Base-by-base conservation (phyloP, 805 yeast genomes). In the Kluyveromyces lactis region DNA sequence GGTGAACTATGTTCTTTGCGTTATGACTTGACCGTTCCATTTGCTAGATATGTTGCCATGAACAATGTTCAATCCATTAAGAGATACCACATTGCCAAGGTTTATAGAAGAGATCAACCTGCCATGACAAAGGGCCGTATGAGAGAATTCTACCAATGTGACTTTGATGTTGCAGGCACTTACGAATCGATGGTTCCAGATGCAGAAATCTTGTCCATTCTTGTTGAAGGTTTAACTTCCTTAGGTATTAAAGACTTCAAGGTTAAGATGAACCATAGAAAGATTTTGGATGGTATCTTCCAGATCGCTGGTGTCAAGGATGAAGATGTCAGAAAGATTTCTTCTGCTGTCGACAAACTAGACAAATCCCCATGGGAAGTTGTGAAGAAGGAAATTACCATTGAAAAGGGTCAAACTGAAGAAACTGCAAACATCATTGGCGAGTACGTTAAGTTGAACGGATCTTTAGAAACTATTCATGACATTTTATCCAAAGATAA, bases 61-160 rank as follows among this genome's bases (percentile, higher is more conserved):
- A 92, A 92, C 68, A 86, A 85, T 53, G 76, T 92, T 45, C 81
- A 86, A 52, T 76, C 71, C 56, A 90, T 92, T 64, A 92, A 92
- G 67, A 75, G 99, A 59, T 92, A 79, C 62, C 99, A 92, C 67
- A 86, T 92, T 48, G 98, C 99, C 51, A 92, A 92, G 63, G 99
- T 92, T 40, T 92, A 92, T 67, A 80, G 99, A 69, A 83, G 99
- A 67, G 99, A 92, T 62, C 99, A 92, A 66, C 99, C 99, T 4
- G 99, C 99, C 7, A 92, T 92, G 98, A 90, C 97, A 38, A 92
- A 92, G 66, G 99, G 99, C 45, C 78, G 99, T 66, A 92, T 92
- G 98, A 84, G 99, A 75, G 99, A 92, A 66, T 92, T 92, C 57
- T 92, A 92, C 64, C 99, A 92, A 68, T 92, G 99, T 71, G 99